Conservation (phyloP, 345 rosid species). For the Anacardium occidentale region DNA sequence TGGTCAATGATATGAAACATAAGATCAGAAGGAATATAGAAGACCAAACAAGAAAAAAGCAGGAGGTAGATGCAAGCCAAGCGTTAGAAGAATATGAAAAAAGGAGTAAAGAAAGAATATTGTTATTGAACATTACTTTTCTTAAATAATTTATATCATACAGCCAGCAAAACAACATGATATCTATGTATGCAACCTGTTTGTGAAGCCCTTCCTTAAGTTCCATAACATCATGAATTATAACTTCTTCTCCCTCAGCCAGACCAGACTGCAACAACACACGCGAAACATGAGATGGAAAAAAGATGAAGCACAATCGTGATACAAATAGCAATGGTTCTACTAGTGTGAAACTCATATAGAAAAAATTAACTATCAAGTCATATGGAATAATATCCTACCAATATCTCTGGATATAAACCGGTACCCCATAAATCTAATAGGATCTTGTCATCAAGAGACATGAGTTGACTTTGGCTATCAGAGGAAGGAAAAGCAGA, state of each 20-base stretch:
- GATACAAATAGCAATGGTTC: background rate
- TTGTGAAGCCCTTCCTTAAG: conserved; percentile 64
- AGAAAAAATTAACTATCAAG: background rate
- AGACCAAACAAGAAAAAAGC: background rate
- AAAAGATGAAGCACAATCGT: background rate
- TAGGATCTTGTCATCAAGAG: conserved; percentile 72
- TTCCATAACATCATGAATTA: conserved; percentile 62
- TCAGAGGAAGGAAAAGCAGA: conserved; percentile 50
- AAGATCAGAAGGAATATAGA: background rate
- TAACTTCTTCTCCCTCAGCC: conserved; percentile 65
- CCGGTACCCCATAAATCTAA: conserved; percentile 88
- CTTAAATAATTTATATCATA: conserved; percentile 1
- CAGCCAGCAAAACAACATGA: background rate
- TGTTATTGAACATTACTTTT: background rate
- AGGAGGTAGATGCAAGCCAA: background rate
- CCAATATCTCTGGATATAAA: conserved; percentile 77
- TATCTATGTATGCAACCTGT: conserved; percentile 48
- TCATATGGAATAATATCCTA: conserved; percentile 30
- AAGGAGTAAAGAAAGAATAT: background rate
- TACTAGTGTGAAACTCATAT: background rate
- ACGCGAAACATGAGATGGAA: background rate
- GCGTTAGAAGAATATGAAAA: background rate
- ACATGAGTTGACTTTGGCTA: conserved; percentile 64
- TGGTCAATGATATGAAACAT: conserved; percentile 1
- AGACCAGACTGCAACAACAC: conserved; percentile 73